phyloP scores from a whole-genome alignment of 805 yeast genomes.

The Candida sanyiensis region DNA sequence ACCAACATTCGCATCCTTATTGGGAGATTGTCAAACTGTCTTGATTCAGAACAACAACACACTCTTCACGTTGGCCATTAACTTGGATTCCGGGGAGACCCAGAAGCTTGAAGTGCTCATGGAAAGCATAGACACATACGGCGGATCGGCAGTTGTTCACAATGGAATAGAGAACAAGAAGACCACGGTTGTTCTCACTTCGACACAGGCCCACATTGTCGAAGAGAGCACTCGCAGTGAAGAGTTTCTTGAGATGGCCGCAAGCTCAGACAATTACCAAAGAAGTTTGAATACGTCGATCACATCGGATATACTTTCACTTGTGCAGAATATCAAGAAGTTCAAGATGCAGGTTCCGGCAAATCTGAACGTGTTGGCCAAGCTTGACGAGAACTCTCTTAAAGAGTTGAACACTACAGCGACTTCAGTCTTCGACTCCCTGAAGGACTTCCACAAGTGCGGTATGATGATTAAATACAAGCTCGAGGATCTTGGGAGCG shows the following conservation, averaged over 20 bases:
- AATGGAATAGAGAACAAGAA: background rate
- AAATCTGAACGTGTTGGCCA: slow-evolving; percentile 1
- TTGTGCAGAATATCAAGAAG: slow-evolving; percentile 1
- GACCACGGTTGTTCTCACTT: background rate
- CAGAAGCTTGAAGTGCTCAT: background rate
- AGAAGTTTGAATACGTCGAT: background rate
- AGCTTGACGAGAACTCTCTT: slow-evolving; percentile 16
- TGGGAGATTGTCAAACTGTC: too few relatives aligned
- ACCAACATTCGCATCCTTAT: too few relatives aligned
- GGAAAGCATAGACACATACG: background rate
- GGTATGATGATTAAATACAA: slow-evolving; percentile 34
- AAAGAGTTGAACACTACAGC: slow-evolving; percentile 19
- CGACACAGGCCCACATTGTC: background rate
- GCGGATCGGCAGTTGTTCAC: slow-evolving; percentile 1
- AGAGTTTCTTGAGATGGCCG: too few relatives aligned
- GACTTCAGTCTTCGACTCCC: slow-evolving; percentile 14
- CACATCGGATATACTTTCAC: background rate
- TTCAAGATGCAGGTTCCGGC: slow-evolving; percentile 7
- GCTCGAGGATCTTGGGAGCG: slow-evolving; percentile 35
- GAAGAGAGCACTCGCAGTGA: background rate
- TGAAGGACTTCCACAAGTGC: slow-evolving; percentile 25
- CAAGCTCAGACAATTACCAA: too few relatives aligned
- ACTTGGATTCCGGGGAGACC: background rate
- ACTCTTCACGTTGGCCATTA: too few relatives aligned
- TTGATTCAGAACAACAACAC: too few relatives aligned